Base-by-base conservation (phyloP, 495 filamentous ascomycete species). In the Hypoxylon fragiforme region DNA sequence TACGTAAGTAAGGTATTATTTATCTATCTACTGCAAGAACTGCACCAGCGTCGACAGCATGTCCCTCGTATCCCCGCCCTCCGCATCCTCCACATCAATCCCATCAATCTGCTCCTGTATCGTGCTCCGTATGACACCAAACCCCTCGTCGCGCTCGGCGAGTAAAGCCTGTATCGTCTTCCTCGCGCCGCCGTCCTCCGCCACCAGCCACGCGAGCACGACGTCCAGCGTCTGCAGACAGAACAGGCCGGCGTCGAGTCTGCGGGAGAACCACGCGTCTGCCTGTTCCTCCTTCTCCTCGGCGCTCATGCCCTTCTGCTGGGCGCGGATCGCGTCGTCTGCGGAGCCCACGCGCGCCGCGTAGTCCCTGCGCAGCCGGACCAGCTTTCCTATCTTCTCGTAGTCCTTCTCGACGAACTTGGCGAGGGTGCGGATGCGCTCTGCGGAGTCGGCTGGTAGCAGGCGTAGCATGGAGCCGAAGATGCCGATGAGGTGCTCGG, bases 331-430 rank as follows among this genome's bases (percentile, higher is more conserved):
- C 48, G 81, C 77, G 49, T 77, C 66, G 39, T 96, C 91, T 0
- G 88, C 85, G 0, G 79, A 70, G 0, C 63, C 73, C 0, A 97
- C 66, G 21, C 83, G 81, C 0, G 81, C 71, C 0, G 81, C 81
- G 68, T 89, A 95, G 11, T 89, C 87, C 19, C 83, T 74, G 32
- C 95, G 76, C 28, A 96, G 69, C 54, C 78, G 77, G 32, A 94
- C 69, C 1, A 95, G 75, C 61, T 83, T 87, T 7, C 61, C 72
- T 9, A 88, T 83, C 71, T 95, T 95, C 51, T 91, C 88, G 66
- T 95, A 97, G 50, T 96, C 87, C 58, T 88, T 92, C 72, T 97
- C 92, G 34, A 95, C 86, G 67, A 99, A 97, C 63, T 99, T 99
- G 2, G 91, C 94, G 0, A 97, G 78, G 4, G 87, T 81, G 1